Evolutionary conservation across 345 rosid species (phyloP).

Genomic region (Lepidium didymum): DNA sequence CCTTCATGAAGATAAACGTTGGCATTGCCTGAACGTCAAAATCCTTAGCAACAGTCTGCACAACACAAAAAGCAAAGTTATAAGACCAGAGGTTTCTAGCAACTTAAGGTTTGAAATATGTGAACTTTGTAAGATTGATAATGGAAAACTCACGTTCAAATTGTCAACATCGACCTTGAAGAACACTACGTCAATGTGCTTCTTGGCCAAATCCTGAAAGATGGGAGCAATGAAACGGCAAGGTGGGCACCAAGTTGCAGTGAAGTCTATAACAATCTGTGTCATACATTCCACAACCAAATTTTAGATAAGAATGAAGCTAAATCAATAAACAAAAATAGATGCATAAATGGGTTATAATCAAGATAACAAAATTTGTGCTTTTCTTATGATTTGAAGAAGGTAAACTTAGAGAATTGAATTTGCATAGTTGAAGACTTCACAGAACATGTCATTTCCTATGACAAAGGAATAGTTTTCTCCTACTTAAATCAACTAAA

Average conservation of each 20-base stretch:
- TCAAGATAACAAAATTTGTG: neutral
- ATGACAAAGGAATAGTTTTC: neutral
- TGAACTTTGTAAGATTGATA: neutral
- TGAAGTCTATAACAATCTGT: slow-evolving; percentile 68
- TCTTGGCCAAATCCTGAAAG: slow-evolving; percentile 51
- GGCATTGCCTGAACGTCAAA: slow-evolving; percentile 74
- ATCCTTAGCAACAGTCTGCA: slow-evolving; percentile 55
- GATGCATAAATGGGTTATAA: neutral
- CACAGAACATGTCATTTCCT: neutral
- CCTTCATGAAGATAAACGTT: slow-evolving; percentile 55
- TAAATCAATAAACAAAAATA: neutral
- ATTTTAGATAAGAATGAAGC: neutral
- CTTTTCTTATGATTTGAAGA: neutral
- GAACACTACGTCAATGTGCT: slow-evolving; percentile 35
- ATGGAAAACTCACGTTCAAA: slow-evolving; percentile 29
- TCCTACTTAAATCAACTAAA: neutral
- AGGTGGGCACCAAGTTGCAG: slow-evolving; percentile 79
- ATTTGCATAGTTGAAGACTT: neutral
- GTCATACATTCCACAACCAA: neutral
- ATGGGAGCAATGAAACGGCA: slow-evolving; percentile 65
- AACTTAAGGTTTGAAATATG: neutral
- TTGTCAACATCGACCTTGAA: slow-evolving; percentile 79
- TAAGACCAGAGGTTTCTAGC: neutral
- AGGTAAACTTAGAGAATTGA: neutral
- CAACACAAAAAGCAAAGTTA: neutral